Conservation (phyloP, 305 asterid genomes). For the Rubia balearica region DNA sequence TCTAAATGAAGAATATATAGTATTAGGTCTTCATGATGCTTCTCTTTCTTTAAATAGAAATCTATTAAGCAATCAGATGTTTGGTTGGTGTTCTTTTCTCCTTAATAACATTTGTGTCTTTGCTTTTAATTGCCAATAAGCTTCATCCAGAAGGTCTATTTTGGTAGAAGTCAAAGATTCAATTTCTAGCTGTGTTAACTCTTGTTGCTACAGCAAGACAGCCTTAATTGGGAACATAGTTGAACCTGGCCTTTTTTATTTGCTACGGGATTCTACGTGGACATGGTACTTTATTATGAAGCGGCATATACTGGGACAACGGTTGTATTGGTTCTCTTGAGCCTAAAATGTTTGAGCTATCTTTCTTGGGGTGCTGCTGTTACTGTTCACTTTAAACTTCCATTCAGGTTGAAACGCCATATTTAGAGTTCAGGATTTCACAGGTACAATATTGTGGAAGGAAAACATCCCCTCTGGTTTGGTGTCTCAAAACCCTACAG, state of each 20-base stretch:
- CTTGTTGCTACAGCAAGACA: background rate
- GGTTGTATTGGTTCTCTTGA: background rate
- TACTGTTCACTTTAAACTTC: background rate
- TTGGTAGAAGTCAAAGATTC: background rate
- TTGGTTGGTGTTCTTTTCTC: background rate
- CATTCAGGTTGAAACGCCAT: background rate
- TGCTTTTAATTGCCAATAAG: background rate
- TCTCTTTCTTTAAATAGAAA: no score
- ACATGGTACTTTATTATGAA: background rate
- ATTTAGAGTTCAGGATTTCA: constrained; percentile 11
- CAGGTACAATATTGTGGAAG: constrained; percentile 95
- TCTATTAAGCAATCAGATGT: background rate
- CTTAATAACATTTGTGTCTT: background rate
- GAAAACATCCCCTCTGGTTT: constrained; percentile 73
- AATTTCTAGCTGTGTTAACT: background rate
- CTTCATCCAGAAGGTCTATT: background rate
- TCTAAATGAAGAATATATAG: background rate
- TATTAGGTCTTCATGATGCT: background rate
- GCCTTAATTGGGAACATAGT: background rate
- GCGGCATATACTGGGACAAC: background rate
- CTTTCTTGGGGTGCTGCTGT: background rate
- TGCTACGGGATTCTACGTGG: background rate
- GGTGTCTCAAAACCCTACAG: constrained; percentile 94
- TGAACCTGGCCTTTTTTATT: background rate
- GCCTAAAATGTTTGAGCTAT: no score